Conservation (phyloP, 179 eudicot species). For the Silene vulgaris region DNA sequence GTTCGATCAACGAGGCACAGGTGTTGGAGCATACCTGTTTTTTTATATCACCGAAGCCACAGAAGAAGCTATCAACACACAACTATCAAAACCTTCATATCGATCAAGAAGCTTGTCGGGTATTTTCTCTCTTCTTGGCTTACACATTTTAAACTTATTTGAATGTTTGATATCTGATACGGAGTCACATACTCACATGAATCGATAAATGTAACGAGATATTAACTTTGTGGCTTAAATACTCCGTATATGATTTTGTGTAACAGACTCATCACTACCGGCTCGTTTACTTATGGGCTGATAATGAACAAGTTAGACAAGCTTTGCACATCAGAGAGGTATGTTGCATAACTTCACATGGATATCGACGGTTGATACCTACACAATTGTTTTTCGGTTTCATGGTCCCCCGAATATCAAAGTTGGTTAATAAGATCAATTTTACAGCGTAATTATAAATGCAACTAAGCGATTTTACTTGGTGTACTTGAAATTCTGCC, state of each 20-base stretch:
- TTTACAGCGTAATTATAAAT: too few species aligned
- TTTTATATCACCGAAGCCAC: not conserved
- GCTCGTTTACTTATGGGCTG: constrained; percentile 17
- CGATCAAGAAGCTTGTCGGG: constrained; percentile 9
- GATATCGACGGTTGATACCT: not conserved
- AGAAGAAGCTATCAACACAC: not conserved
- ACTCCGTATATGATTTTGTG: not conserved
- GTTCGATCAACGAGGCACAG: not conserved
- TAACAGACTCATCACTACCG: constrained; percentile 18
- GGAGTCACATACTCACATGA: too few species aligned
- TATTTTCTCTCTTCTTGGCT: not conserved
- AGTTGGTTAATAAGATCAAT: too few species aligned
- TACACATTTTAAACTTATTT: not conserved
- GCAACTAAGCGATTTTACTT: too few species aligned
- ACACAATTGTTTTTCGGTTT: not conserved
- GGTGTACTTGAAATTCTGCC: too few species aligned
- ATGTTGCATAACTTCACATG: not conserved
- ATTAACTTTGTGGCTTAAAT: too few species aligned
- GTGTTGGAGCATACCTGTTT: constrained; percentile 15
- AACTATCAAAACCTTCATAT: not conserved
- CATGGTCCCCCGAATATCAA: too few species aligned
- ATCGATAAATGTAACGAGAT: too few species aligned
- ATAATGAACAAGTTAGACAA: constrained; percentile 17
- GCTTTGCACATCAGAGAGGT: constrained; percentile 14
- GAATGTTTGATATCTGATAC: too few species aligned